phyloP scores from a whole-genome alignment of 495 filamentous ascomycete species.

The Chaetomium cochliodes region DNA sequence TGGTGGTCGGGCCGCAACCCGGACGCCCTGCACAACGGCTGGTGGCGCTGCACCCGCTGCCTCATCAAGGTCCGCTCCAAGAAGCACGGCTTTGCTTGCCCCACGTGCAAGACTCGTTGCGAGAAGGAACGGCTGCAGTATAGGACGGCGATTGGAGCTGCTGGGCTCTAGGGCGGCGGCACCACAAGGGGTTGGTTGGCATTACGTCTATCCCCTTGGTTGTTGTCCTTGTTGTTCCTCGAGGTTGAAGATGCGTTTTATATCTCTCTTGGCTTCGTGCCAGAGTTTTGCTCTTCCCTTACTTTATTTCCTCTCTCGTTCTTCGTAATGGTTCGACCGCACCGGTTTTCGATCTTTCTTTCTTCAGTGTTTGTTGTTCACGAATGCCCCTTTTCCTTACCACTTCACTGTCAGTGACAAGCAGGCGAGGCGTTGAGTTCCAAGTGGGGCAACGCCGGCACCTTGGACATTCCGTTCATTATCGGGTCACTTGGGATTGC shows the following conservation, averaged over 20 bases:
- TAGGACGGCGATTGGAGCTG: background rate
- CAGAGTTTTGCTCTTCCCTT: background rate
- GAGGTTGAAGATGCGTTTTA: background rate
- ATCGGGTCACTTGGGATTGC: background rate
- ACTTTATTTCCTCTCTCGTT: background rate
- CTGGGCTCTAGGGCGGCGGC: background rate
- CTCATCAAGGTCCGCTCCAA: slow-evolving; percentile 39
- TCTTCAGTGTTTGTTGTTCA: slow-evolving; percentile 7
- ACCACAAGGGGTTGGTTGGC: background rate
- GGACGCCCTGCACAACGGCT: slow-evolving; percentile 32
- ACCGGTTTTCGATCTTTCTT: background rate
- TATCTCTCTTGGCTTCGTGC: no score
- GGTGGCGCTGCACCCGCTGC: slow-evolving; percentile 52
- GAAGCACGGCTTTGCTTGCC: slow-evolving; percentile 41
- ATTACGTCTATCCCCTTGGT: no score
- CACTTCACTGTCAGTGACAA: background rate
- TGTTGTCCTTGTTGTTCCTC: background rate
- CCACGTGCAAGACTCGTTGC: slow-evolving; percentile 42
- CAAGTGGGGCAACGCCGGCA: slow-evolving; percentile 5
- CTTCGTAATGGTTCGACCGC: background rate
- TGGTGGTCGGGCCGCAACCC: slow-evolving; percentile 27
- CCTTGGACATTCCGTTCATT: background rate
- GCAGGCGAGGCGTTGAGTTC: background rate
- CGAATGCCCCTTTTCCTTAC: background rate
- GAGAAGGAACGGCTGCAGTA: slow-evolving; percentile 37